Percentiles rank a stretch among this genome's conserved stretches.
phyloP scores from a whole-genome alignment of 2,329 filamentous ascomycete species.

The Beauveria scarabaeidicola region DNA sequence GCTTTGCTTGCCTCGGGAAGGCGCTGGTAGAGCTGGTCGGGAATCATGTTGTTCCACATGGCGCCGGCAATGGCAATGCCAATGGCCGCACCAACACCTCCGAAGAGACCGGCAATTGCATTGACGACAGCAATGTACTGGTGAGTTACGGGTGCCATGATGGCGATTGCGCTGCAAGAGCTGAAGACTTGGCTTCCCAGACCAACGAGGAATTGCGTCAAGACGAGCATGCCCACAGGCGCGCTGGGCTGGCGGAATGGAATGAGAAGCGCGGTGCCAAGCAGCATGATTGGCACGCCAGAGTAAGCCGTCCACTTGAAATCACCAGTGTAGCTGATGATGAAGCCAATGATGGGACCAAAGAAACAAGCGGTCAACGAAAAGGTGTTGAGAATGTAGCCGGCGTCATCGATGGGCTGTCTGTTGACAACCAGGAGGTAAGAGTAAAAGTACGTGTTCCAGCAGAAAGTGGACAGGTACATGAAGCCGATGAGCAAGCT shows the following conservation, averaged over 20 bases:
- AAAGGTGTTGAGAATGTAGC: slow-evolving; percentile 37
- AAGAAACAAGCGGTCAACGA: slow-evolving; percentile 38
- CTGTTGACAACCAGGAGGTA: slow-evolving; percentile 40
- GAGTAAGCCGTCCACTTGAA: slow-evolving; percentile 35
- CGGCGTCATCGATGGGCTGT: slow-evolving; percentile 27
- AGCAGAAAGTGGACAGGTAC: slow-evolving; percentile 32
- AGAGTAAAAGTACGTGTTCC: slow-evolving; percentile 43
- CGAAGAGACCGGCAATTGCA: slow-evolving; percentile 50
- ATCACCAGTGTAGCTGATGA: slow-evolving; percentile 37
- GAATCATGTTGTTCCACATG: slow-evolving; percentile 51
- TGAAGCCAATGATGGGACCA: slow-evolving; percentile 35
- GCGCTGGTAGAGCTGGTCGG: slow-evolving; percentile 29
- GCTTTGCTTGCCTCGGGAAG: slow-evolving; percentile 35
- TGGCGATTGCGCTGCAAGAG: slow-evolving; percentile 42
- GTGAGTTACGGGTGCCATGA: slow-evolving; percentile 47
- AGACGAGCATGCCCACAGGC: slow-evolving; percentile 38
- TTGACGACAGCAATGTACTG: slow-evolving; percentile 48
- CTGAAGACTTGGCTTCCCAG: slow-evolving; percentile 32
- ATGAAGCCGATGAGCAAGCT: slow-evolving; percentile 31
- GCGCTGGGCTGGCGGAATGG: slow-evolving; percentile 31
- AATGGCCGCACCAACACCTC: slow-evolving; percentile 49
- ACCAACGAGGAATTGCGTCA: slow-evolving; percentile 49
- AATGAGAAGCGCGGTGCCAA: slow-evolving; percentile 36
- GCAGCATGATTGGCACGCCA: slow-evolving; percentile 31
- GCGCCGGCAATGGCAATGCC: slow-evolving; percentile 51